Conservation (phyloP, 108 stramenopile genomes). For the Conticribra weissflogii region DNA sequence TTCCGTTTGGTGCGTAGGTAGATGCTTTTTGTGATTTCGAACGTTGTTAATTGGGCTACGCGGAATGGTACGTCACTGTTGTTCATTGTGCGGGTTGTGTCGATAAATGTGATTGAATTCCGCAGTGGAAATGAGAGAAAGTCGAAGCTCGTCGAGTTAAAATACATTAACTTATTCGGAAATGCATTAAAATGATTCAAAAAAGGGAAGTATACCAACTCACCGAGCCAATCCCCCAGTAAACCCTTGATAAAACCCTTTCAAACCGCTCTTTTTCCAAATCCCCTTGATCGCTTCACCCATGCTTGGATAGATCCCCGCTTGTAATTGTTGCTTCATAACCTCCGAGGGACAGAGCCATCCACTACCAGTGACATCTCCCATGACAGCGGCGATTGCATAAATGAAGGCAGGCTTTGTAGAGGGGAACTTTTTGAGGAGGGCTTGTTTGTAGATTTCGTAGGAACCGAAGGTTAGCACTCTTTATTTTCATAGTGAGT, state of each 20-base stretch:
- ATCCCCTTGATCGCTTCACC: constrained; percentile 63
- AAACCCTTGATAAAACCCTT: constrained; percentile 72
- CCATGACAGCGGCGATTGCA: constrained; percentile 66
- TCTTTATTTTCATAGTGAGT: too few species aligned
- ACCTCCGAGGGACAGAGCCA: constrained; percentile 85
- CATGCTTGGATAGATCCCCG: constrained; percentile 67
- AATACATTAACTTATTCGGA: too few species aligned
- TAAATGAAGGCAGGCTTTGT: constrained; percentile 61
- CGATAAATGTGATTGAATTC: neutral
- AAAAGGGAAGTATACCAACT: too few species aligned
- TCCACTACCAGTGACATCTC: constrained; percentile 77
- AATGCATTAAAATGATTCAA: too few species aligned
- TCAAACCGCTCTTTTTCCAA: constrained; percentile 55
- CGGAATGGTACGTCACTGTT: constrained; percentile 81
- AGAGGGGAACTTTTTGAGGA: constrained; percentile 58
- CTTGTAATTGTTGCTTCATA: constrained; percentile 81
- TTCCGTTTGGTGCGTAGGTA: constrained; percentile 42
- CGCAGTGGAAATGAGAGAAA: neutral
- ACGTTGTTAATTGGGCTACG: constrained; percentile 74
- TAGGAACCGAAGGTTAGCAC: constrained; percentile 85
- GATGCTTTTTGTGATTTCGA: constrained; percentile 71
- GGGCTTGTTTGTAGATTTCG: constrained; percentile 81
- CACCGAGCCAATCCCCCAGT: constrained; percentile 62
- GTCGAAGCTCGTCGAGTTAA: neutral
- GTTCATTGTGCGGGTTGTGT: too few species aligned